Conservation (phyloP, 768 basidiomycete genomes). For the Cystobasidium onofrii region DNA sequence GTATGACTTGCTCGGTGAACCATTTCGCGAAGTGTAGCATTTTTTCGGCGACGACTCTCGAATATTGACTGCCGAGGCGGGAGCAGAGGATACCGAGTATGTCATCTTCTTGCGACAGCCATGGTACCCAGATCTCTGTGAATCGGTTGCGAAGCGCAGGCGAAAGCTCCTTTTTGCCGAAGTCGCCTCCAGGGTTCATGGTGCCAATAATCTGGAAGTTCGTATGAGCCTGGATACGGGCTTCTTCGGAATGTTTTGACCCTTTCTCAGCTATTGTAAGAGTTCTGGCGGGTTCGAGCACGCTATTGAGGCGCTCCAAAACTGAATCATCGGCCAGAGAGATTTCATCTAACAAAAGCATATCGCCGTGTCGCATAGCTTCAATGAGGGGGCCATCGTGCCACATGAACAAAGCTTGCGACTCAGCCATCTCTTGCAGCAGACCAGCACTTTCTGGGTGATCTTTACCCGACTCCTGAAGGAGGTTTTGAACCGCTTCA, state of each 20-base stretch:
- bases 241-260: conserved; percentile 61
- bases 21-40: conserved; percentile 74
- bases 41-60: conserved; percentile 52
- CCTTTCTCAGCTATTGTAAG: conserved; percentile 90
- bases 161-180: conserved; percentile 96
- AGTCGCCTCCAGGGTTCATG: conserved; percentile 99
- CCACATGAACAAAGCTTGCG: conserved; percentile 82
- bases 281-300: conserved; percentile 79
- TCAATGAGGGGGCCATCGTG: conserved; percentile 89
- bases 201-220: conserved; percentile 86
- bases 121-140: conserved; percentile 97
- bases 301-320: conserved; percentile 90
- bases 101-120: conserved; percentile 64
- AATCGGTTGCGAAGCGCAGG: conserved; percentile 94
- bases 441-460: background rate
- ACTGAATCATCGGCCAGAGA: conserved; percentile 97
- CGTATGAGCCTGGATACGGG: conserved; percentile 58
- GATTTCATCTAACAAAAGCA: conserved; percentile 90
- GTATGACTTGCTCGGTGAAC: conserved; percentile 58
- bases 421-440: background rate
- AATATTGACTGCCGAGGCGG: conserved; percentile 57
- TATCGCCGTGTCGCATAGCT: conserved; percentile 74
- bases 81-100: conserved; percentile 65
- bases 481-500: background rate
- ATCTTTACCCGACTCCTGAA: background rate